These are phyloP conservation scores for Cladophialophora psammophila DNA, from an alignment of 2,329 filamentous ascomycete species.

Conservation along the genomic window DNA sequence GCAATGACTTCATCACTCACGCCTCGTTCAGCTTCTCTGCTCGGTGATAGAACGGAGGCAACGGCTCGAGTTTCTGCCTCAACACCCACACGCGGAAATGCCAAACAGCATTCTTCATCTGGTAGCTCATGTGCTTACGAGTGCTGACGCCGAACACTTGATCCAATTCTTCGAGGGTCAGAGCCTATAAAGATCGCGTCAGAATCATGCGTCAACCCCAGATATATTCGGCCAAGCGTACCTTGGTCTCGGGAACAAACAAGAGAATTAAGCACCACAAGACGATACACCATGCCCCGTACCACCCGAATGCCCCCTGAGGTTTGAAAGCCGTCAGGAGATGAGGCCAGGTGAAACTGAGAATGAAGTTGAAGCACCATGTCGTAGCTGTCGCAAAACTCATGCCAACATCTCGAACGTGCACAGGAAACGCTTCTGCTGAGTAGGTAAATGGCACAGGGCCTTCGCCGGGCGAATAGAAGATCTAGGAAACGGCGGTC, in stretches of 20 bases:
- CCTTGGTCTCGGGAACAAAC: slow-evolving; percentile 61
- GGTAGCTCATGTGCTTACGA: slow-evolving; percentile 51
- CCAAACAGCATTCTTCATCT: slow-evolving; percentile 50
- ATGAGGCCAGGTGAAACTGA: slow-evolving; percentile 62
- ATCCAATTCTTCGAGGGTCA: slow-evolving; percentile 57
- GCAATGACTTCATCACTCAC: slow-evolving; percentile 20
- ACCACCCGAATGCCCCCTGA: slow-evolving; percentile 64
- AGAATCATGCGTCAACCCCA: slow-evolving; percentile 35
- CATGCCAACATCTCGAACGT: slow-evolving; percentile 70
- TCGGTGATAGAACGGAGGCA: slow-evolving; percentile 47
- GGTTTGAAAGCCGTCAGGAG: slow-evolving; percentile 58
- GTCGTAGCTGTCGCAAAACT: slow-evolving; percentile 62
- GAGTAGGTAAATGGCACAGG: slow-evolving; percentile 71
- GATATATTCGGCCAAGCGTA: slow-evolving; percentile 19
- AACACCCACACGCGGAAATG: slow-evolving; percentile 52
- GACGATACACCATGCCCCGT: slow-evolving; percentile 63
- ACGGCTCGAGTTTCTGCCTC: slow-evolving; percentile 47
- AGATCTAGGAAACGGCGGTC: slow-evolving; percentile 45
- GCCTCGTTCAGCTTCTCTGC: slow-evolving; percentile 39
- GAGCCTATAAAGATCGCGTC: slow-evolving; percentile 25
- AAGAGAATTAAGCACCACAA: slow-evolving; percentile 59
- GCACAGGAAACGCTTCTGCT: slow-evolving; percentile 68
- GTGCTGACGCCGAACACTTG: slow-evolving; percentile 63
- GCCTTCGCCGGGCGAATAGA: slow-evolving; percentile 65
- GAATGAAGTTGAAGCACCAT: slow-evolving; percentile 64